Base-by-base conservation (phyloP, 2,329 filamentous ascomycete species). In the Dactylellina drechsleri region DNA sequence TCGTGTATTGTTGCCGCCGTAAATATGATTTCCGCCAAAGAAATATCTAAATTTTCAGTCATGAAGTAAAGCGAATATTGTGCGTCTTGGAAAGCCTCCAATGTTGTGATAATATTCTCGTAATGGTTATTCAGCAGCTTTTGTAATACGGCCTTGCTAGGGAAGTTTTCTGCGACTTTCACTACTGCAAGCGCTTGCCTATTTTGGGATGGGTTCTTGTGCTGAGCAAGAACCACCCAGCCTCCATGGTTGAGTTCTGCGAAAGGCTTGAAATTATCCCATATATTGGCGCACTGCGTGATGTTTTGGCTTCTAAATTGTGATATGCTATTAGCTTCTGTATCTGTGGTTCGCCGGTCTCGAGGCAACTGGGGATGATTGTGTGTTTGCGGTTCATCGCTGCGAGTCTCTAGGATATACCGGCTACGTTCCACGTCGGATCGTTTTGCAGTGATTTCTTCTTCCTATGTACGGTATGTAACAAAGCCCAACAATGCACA, bases 51-150 rank as follows among this genome's bases (percentile, higher is more conserved):
- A 6, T 7, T 13, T 13, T 41, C 36, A 6, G 50, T 54, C 15
- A 54, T 28, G 15, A 54, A 26, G 50, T 54, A 54, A 54, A 54
- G 20, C 13, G 50, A 13, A 7, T 10, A 4, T 10, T 54, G 20
- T n/a, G n/a, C n/a, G n/a, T 54, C 20, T 20, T 54, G 50, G 20
- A 54, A 28, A 3, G 7, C 20, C 28, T 54, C 15, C 13, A 10
- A 20, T 54, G 28, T 10, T 10, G 20, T 54, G 4, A 54, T 28
- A 4, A 20, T 54, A 26, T 54, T 54, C n/a, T 54, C 50, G n/a
- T 54, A n/a, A 26, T 54, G 50, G 50, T 54, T 54, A 6, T 16
- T 20, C 10, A 54, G 20, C 4, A 54, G 20, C 20, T 54, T 54
- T n/a, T 13, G 50, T 7, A 54, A 28, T 4, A 54, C 7, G 4